Conservation (phyloP, 768 basidiomycete species). For the Lepiota brunneoincarnata region DNA sequence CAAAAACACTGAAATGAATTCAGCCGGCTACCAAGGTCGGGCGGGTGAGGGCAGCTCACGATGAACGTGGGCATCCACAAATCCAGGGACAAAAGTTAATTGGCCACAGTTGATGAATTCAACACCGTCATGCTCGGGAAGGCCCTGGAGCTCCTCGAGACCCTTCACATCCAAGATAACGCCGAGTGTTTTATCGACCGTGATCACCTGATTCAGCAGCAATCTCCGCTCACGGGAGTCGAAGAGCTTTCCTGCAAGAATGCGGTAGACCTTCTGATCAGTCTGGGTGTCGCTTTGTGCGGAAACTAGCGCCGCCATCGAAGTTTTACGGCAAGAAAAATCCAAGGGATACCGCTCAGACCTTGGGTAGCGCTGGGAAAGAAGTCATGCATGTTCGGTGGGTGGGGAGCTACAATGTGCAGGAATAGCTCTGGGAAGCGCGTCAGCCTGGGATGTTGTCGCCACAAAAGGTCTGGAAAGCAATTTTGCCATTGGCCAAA, state of each 20-base stretch:
- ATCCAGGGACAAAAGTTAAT: conserved; percentile 52
- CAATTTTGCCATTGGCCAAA: neutral
- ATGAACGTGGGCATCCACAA: conserved; percentile 58
- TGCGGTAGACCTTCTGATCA: conserved; percentile 16
- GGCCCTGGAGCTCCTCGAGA: conserved; percentile 8
- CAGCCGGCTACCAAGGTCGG: neutral
- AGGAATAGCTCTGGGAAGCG: neutral
- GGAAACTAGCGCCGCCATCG: neutral
- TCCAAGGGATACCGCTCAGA: neutral
- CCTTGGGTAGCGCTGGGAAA: neutral
- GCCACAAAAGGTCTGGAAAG: neutral
- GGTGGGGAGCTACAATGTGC: neutral
- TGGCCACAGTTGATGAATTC: conserved; percentile 43
- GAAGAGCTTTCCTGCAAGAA: conserved; percentile 49
- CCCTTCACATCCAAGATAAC: conserved; percentile 43
- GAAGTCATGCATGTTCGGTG: neutral
- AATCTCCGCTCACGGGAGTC: conserved; percentile 42
- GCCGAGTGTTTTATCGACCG: conserved; percentile 43
- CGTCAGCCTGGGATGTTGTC: neutral
- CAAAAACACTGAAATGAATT: conserved; percentile 46
- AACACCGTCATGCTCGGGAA: conserved; percentile 14
- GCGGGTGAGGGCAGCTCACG: conserved; percentile 28
- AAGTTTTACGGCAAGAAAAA: neutral
- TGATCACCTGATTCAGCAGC: conserved; percentile 43
- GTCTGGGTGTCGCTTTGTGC: neutral